Percentiles rank a stretch among this genome's conserved stretches.
Evolutionary conservation across 768 basidiomycete species (phyloP).

Genomic region (Mycena galopus): DNA sequence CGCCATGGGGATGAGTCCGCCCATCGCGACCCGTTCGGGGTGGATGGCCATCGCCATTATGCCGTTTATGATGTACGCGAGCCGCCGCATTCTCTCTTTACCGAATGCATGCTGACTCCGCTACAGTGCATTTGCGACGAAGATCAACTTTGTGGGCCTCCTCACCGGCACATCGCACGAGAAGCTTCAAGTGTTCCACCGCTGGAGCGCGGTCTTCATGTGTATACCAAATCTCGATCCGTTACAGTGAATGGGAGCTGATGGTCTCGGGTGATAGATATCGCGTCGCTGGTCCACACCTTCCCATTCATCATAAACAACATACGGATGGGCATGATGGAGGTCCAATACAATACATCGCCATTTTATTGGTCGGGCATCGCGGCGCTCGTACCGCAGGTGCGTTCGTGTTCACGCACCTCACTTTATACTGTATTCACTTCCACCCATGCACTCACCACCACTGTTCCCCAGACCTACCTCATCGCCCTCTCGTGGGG

Average conservation of each 20-base stretch:
- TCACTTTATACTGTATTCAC: too few species aligned
- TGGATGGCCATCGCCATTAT: slow-evolving; percentile 53
- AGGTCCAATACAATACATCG: slow-evolving; percentile 30
- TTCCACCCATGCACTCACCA: not conserved
- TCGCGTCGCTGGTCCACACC: slow-evolving; percentile 50
- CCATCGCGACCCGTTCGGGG: slow-evolving; percentile 47
- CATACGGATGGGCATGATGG: slow-evolving; percentile 42
- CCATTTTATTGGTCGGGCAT: slow-evolving; percentile 48
- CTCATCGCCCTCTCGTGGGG: slow-evolving; percentile 48
- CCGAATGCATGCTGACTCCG: not conserved
- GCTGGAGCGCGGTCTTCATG: slow-evolving; percentile 50
- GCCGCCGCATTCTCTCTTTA: not conserved
- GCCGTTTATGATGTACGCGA: slow-evolving; percentile 53
- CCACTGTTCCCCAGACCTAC: too few species aligned
- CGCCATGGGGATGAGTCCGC: slow-evolving; percentile 48
- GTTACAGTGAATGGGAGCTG: not conserved
- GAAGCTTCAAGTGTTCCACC: slow-evolving; percentile 53
- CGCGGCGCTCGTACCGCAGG: slow-evolving; percentile 49
- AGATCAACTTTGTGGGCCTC: slow-evolving; percentile 49
- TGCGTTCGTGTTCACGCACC: slow-evolving; percentile 5
- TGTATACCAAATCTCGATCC: slow-evolving; percentile 38
- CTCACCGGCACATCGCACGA: slow-evolving; percentile 51
- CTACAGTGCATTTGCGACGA: slow-evolving; percentile 47
- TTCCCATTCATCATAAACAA: slow-evolving; percentile 49
- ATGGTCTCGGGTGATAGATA: slow-evolving; percentile 32